Base-by-base conservation (phyloP, 768 basidiomycete genomes). In the Fistulinella prunicolor region DNA sequence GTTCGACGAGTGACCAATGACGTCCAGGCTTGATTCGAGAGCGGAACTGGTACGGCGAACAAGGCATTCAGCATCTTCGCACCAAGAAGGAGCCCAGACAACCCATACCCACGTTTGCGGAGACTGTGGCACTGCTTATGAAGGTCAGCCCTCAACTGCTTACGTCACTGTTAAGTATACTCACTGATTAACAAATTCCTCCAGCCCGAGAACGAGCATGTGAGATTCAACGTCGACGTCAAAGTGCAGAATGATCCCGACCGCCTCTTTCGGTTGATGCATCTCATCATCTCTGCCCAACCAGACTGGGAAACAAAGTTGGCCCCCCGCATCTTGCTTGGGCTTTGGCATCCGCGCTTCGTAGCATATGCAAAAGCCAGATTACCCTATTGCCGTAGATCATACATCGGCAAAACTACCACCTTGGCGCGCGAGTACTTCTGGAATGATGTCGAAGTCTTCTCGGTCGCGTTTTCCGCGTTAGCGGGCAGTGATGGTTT, bases 281-380 rank as follows among this genome's bases (percentile, higher is more conserved):
- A 89, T 69, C 66, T 68, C 34, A 73, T 77, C 49, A 82, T 95
- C 50, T 73, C 79, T 13, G 58, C 73, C 7, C 80, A 92, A 50
- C 73, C 78, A 1, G 72, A 78, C 24, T 95, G 86, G 87, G 78
- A 91, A 67, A 83, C 79, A 8, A 65, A 58, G 32, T 81, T 95
- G 43, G 90, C 86, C 2, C 91, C 90, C 0, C 79, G 92, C 16
- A 81, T 93, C 59, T 69, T 92, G 8, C 74, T 91, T 46, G 90
- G 89, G 5, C 74, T 94, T 12, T 93, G 89, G 90, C 93, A 99
- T 70, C 93, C 96, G 8, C 80, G 83, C 42, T 99, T 95, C 73
- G 70, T 98, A 38, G 72, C 70, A 6, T 81, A 81, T 32, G 95
- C 95, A 5, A 83, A 84, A 69, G 70, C 71, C 19, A 75, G 81